phyloP scores from a whole-genome alignment of 805 yeast genomes.

The Huiozyma naganishii region DNA sequence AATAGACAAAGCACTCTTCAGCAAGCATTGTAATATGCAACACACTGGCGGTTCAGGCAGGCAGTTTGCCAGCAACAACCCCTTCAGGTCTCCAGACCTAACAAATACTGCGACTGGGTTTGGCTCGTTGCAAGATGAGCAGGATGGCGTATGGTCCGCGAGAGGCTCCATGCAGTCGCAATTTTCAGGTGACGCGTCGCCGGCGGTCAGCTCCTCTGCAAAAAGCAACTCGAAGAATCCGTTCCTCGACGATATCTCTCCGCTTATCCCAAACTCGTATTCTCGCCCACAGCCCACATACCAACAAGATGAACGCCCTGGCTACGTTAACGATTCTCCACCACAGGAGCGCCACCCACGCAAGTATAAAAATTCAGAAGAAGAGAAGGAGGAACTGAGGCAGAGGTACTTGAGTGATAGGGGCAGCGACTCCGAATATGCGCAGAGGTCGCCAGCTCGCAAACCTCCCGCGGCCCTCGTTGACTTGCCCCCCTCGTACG shows the following conservation, averaged over 20 bases:
- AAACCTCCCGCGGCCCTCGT: not conserved
- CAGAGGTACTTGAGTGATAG: conserved; percentile 20
- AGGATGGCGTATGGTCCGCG: not conserved
- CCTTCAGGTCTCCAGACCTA: conserved; percentile 45
- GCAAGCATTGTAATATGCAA: conserved; percentile 4
- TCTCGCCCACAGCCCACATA: conserved; percentile 2
- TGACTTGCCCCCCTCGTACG: conserved; percentile 14
- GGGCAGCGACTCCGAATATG: not conserved
- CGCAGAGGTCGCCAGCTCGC: conserved; percentile 4
- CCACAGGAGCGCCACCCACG: conserved; percentile 1
- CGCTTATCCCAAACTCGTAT: not conserved
- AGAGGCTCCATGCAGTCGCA: not conserved
- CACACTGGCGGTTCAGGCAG: conserved; percentile 19
- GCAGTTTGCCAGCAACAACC: conserved; percentile 55
- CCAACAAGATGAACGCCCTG: not conserved
- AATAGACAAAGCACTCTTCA: no score
- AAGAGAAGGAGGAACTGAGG: conserved; percentile 26
- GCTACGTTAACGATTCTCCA: not conserved
- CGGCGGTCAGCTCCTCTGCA: conserved; percentile 21
- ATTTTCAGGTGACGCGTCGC: not conserved
- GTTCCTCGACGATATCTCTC: conserved; percentile 20
- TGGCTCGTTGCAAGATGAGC: not conserved
- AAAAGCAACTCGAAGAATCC: conserved; percentile 29
- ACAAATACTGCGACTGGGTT: not conserved
- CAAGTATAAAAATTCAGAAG: conserved; percentile 26